Conservation (phyloP, 768 basidiomycete species). For the Hebeloma cylindrosporum region DNA sequence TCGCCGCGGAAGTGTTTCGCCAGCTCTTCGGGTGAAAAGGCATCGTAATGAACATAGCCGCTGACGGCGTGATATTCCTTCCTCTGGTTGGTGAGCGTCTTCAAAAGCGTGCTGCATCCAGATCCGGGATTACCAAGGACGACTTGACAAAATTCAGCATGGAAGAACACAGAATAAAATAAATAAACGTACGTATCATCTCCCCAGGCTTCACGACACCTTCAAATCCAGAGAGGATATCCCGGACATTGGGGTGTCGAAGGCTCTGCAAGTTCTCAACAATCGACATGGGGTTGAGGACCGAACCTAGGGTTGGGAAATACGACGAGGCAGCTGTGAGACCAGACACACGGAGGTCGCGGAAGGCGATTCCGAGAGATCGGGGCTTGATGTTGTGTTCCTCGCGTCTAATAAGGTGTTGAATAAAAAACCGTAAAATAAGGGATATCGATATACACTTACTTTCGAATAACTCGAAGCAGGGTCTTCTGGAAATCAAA, state of each 20-base stretch:
- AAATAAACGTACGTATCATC: slow-evolving; percentile 64
- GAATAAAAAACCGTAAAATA: slow-evolving; percentile 11
- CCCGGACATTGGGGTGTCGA: slow-evolving; percentile 62
- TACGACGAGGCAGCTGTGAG: slow-evolving; percentile 53
- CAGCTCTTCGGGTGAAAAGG: slow-evolving; percentile 66
- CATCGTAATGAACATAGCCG: slow-evolving; percentile 77
- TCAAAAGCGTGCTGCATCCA: slow-evolving; percentile 83
- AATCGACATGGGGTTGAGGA: slow-evolving; percentile 51
- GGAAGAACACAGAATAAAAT: slow-evolving; percentile 34
- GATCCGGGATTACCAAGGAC: slow-evolving; percentile 85
- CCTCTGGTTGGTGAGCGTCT: slow-evolving; percentile 74
- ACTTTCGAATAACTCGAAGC: slow-evolving; percentile 31
- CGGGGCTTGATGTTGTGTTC: slow-evolving; percentile 48
- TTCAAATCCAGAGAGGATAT: slow-evolving; percentile 63
- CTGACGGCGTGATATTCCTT: slow-evolving; percentile 65
- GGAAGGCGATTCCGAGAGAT: slow-evolving; percentile 61
- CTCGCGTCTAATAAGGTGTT: slow-evolving; percentile 36
- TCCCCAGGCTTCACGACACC: slow-evolving; percentile 69
- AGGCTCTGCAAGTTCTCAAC: slow-evolving; percentile 43
- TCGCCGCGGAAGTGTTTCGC: slow-evolving; percentile 70
- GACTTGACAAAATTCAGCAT: slow-evolving; percentile 39
- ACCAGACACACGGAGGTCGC: slow-evolving; percentile 60
- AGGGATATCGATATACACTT: slow-evolving; percentile 13
- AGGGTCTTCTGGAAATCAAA: slow-evolving; percentile 42
- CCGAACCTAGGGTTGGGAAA: slow-evolving; percentile 60